Evolutionary conservation across 495 filamentous ascomycete genomes (phyloP).

Genomic region (Penicillium bovifimosum): DNA sequence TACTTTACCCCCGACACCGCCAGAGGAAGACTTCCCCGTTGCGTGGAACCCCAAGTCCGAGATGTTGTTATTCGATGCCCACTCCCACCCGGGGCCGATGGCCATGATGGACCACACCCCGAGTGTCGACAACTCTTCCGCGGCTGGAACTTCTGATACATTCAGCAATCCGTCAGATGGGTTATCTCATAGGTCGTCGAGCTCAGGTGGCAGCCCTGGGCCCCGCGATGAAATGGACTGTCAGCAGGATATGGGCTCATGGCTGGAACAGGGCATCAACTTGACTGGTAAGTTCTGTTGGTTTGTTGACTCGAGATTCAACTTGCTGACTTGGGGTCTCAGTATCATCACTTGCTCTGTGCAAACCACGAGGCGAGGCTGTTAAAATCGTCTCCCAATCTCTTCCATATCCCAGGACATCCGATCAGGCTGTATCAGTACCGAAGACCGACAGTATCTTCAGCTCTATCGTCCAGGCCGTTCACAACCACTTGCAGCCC

Average conservation of each 20-base stretch:
- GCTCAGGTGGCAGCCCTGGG: conserved; percentile 33
- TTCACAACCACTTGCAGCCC: conserved; percentile 45
- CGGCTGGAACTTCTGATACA: conserved; percentile 24
- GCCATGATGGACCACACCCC: conserved; percentile 36
- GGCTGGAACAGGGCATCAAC: conserved; percentile 42
- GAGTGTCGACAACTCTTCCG: conserved; percentile 28
- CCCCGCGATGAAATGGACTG: conserved; percentile 38
- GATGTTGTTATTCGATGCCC: conserved; percentile 32
- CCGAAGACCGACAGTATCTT: conserved; percentile 40
- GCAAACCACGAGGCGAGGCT: conserved; percentile 36
- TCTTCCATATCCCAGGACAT: conserved; percentile 53
- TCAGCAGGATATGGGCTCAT: conserved; percentile 33
- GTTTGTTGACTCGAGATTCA: not conserved
- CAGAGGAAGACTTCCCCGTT: conserved; percentile 40
- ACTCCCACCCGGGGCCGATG: conserved; percentile 27
- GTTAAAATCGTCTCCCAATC: conserved; percentile 58
- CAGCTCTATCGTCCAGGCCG: conserved; percentile 45
- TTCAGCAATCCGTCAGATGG: conserved; percentile 34
- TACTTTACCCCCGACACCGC: conserved; percentile 37
- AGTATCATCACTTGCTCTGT: conserved; percentile 35
- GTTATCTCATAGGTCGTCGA: conserved; percentile 33
- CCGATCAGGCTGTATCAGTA: conserved; percentile 35
- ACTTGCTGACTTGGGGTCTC: conserved; percentile 9
- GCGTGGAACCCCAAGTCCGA: conserved; percentile 35
- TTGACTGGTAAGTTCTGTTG: conserved; percentile 34